phyloP scores from a whole-genome alignment of 2,329 filamentous ascomycete genomes.

The Tolypocladium tropicale region DNA sequence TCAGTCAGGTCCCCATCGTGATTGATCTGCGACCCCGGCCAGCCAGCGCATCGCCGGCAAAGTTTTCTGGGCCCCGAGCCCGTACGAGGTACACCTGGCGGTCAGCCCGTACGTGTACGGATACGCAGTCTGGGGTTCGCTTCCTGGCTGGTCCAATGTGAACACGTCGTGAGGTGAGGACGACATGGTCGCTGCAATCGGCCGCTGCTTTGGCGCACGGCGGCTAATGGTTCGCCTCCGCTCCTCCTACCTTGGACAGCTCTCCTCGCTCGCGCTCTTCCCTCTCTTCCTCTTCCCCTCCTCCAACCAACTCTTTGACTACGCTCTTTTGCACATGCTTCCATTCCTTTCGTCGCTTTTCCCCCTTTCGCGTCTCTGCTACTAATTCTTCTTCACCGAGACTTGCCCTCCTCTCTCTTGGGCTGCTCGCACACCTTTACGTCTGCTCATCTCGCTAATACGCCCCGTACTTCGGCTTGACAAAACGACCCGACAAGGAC shows the following conservation, averaged over 20 bases:
- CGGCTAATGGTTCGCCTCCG: neutral
- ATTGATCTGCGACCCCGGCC: neutral
- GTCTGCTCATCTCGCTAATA: neutral
- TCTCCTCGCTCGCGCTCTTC: no score
- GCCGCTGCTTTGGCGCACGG: neutral
- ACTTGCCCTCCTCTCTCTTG: neutral
- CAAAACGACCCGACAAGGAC: neutral
- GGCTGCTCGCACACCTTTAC: neutral
- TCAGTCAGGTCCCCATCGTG: neutral
- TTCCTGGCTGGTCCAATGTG: neutral
- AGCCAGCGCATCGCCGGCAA: neutral
- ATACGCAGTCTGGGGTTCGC: neutral
- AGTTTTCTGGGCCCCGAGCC: no score
- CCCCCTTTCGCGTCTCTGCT: neutral
- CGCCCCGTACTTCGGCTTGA: neutral
- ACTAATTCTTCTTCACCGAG: neutral
- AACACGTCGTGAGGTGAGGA: neutral
- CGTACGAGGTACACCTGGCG: no score
- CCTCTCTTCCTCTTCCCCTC: neutral
- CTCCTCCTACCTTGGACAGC: neutral
- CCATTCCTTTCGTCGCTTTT: neutral
- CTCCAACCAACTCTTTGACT: neutral
- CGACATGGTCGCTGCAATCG: neutral
- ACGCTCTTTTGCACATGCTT: neutral
- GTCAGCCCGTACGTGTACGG: neutral